A percentile compares a stretch with the other conserved stretches of the same genome.
Evolutionary conservation across 306 rosid species (phyloP).

Genomic region (Quercus parvula): DNA sequence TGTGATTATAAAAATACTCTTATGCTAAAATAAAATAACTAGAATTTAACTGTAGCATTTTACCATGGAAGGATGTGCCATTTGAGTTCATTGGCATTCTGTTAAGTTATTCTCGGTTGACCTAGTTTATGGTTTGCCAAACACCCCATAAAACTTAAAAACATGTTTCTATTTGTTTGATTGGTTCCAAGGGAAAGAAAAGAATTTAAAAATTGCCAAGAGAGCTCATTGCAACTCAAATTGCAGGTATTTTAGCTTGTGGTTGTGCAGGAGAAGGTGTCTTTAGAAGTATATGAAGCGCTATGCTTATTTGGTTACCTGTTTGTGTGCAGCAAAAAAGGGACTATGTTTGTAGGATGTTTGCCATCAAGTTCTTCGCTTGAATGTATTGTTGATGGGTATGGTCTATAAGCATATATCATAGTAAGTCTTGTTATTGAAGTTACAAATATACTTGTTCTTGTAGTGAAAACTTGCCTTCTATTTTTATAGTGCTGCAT

Average conservation of each 20-base stretch:
- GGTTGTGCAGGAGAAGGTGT: neutral
- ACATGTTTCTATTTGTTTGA: neutral
- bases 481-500: slow-evolving; percentile 47
- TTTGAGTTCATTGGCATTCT: too few relatives aligned
- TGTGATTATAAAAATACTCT: too few relatives aligned
- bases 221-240: neutral
- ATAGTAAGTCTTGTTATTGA: neutral
- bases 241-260: neutral
- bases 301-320: neutral
- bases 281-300: neutral
- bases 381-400: slow-evolving; percentile 57
- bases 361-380: slow-evolving; percentile 37
- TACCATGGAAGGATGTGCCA: too few relatives aligned
- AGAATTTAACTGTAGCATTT: too few relatives aligned
- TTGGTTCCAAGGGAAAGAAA: neutral
- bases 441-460: neutral
- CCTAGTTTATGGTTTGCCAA: too few relatives aligned
- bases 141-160: neutral
- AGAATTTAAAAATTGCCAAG: neutral
- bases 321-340: slow-evolving; percentile 34
- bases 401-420: slow-evolving; percentile 10
- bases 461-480: slow-evolving; percentile 7
- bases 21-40: too few relatives aligned
- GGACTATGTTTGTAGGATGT: slow-evolving; percentile 26
- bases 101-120: too few relatives aligned